Evolutionary conservation across 805 yeast genomes (phyloP), one percentile per base, ranked within the genome.

Genomic region (Starmerella davenportii): DNA sequence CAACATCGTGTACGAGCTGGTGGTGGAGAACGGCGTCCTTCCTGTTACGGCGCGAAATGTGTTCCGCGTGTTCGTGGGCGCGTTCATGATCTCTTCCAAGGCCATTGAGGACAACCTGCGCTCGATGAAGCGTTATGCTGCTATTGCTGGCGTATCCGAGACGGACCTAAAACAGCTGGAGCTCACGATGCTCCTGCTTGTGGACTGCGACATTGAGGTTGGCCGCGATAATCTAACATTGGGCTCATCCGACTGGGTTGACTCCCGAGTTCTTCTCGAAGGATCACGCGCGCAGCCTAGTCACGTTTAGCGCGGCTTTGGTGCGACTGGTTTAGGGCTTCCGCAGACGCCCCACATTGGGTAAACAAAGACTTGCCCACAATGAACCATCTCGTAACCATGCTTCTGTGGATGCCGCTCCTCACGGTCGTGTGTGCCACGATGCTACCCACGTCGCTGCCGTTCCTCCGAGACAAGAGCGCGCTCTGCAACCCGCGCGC

Each of bases 151-250:
- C 1, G 53, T 68, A 13, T 52, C 64, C 4, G 42, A 57, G 30
- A 38, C 49, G 4, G 78, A 72, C 38, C 54, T 72, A 36, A 55
- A 60, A 39, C 55, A 60, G 21, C 53, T 72, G 33, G 78, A 72
- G 47, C 62, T 70, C 17, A 64, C 72, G 1, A 56, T 71, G 30
- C 52, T 72, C 40, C 68, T 66, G 46, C 49, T 70, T 34, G 43
- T 67, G 36, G 66, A 69, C 48, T 72, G 69, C 51, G 64, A 68
- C 35, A 53, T 72, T 40, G 63, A 61, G 33, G 65, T 67, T 5
- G 66, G 66, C 40, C 36, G 44, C 2, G 45, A 43, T 13, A 30
- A 23, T 4, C 25, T 43, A n/a, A 38, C 20, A 21, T n/a, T 30
- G 8, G 30, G 21, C 4, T 29, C 43, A 11, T 29, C 32, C 8